Conservation (phyloP, 2,329 filamentous ascomycete genomes). For the Colletotrichum endophyticum region DNA sequence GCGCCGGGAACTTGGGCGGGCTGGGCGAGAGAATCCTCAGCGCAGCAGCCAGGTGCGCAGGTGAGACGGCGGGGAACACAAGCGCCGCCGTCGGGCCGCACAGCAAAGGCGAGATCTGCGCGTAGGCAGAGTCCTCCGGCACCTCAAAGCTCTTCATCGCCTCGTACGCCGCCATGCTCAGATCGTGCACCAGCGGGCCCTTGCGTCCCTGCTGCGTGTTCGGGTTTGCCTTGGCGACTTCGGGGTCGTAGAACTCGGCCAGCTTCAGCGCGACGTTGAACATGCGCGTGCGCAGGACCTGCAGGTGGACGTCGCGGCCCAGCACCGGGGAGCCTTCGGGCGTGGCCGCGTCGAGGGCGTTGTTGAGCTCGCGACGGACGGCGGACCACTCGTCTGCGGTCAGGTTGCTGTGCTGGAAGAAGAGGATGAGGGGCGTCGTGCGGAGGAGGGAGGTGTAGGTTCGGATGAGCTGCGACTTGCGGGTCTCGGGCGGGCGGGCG, state of each 20-base stretch:
- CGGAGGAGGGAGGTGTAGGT: conserved; percentile 89
- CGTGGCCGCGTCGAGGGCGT: conserved; percentile 47
- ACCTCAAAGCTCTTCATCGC: conserved; percentile 44
- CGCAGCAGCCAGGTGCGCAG: conserved; percentile 81
- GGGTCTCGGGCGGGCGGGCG: conserved; percentile 82
- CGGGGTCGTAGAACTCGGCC: conserved; percentile 78
- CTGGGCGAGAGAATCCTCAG: conserved; percentile 79
- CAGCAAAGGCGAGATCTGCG: conserved; percentile 75
- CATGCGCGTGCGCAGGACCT: conserved; percentile 88
- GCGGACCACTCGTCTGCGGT: conserved; percentile 67
- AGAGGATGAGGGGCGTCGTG: conserved; percentile 81
- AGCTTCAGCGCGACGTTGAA: conserved; percentile 85
- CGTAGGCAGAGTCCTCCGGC: conserved; percentile 47
- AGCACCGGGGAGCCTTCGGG: conserved; percentile 50
- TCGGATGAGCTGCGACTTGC: conserved; percentile 87
- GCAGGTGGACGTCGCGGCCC: conserved; percentile 71
- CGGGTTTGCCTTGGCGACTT: conserved; percentile 29
- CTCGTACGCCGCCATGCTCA: conserved; percentile 59
- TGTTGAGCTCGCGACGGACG: conserved; percentile 46
- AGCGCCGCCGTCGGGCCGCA: conserved; percentile 82
- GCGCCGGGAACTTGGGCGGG: conserved; percentile 76
- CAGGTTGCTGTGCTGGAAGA: conserved; percentile 78
- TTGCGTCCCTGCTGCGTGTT: conserved; percentile 31
- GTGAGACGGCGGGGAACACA: conserved; percentile 82
- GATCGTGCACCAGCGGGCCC: conserved; percentile 50